Percentiles rank a stretch among this genome's conserved stretches.
Conservation (phyloP, 1,139 yeast species). For the Candida tropicalis region DNA sequence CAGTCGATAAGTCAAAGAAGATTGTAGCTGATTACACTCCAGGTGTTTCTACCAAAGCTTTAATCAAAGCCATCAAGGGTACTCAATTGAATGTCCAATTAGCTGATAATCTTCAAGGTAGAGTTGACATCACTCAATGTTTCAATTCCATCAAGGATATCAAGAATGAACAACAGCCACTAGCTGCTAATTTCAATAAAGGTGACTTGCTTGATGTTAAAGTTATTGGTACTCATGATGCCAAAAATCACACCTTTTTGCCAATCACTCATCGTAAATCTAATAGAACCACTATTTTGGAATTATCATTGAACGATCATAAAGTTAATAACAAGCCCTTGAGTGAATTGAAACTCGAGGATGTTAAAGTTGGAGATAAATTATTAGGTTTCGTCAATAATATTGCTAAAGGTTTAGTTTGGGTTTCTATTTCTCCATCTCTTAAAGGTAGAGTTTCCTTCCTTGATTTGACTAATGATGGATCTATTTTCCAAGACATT, state of each 20-base stretch:
- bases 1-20: slow-evolving; percentile 58
- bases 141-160: slow-evolving; percentile 60
- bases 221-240: slow-evolving; percentile 79
- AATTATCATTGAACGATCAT: slow-evolving; percentile 57
- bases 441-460: slow-evolving; percentile 69
- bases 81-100: slow-evolving; percentile 76
- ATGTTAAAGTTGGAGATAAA: slow-evolving; percentile 44
- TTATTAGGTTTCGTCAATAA: slow-evolving; percentile 57
- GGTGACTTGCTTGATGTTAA: slow-evolving; percentile 64
- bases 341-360: slow-evolving; percentile 36
- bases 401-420: slow-evolving; percentile 54
- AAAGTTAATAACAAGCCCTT: slow-evolving; percentile 25
- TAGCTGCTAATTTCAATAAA: slow-evolving; percentile 52
- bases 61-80: slow-evolving; percentile 63
- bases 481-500: slow-evolving; percentile 50
- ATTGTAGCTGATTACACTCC: slow-evolving; percentile 53
- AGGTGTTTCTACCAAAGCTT: slow-evolving; percentile 65
- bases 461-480: slow-evolving; percentile 64
- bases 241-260: slow-evolving; percentile 66
- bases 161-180: slow-evolving; percentile 59
- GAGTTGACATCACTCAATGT: slow-evolving; percentile 76
- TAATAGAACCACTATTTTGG: slow-evolving; percentile 61
- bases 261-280: slow-evolving; percentile 64
- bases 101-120: slow-evolving; percentile 80
- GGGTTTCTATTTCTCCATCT: slow-evolving; percentile 73